Base-by-base conservation (phyloP, 2,329 filamentous ascomycete genomes). In the Colletotrichum godetiae region DNA sequence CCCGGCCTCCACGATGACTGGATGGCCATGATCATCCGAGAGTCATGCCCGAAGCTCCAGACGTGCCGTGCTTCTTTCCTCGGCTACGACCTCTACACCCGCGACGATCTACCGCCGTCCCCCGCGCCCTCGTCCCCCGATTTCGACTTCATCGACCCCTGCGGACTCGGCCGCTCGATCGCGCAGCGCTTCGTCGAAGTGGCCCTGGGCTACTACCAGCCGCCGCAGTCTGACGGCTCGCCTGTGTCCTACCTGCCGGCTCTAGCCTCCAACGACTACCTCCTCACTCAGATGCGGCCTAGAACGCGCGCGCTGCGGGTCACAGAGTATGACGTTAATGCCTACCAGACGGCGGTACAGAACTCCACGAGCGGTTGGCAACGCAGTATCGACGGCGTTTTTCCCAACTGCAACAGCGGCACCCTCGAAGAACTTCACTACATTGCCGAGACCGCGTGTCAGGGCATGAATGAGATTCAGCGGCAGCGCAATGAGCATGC, bases 111-210 rank as follows among this genome's bases (percentile, higher is more conserved):
- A 8, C 68, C 76, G 5, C 68, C 68, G 7, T 74, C 76, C n/a
- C 75, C 78, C 4, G 67, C 63, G 19, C 31, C 53, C 6, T 55
- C 57, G 5, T 49, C 60, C 13, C 74, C 68, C 1, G 80, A 80
- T 4, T 85, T 86, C 67, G 85, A 87, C 76, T 76, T 85, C 49
- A 74, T 77, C 31, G 86, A 87, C 73, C 85, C 85, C 7, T 82
- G 83, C 65, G 81, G 82, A 2, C 80, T 85, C 29, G 79, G 79
- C 12, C 82, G 85, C 53, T 80, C 78, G 68, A 67, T 87, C 24
- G 84, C 84, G 27, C 84, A 86, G 76, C 85, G 85, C 61, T 87
- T 87, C 72, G 84, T 87, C 67, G 85, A 87, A 74, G 84, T 86
- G 4, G 82, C 81, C 42, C 81, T 78, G 72, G 85, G 85, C 33